Percentiles rank a stretch among this genome's conserved stretches.
Conservation (phyloP, 2,329 filamentous ascomycete genomes). For the Incumbomyces lentus region DNA sequence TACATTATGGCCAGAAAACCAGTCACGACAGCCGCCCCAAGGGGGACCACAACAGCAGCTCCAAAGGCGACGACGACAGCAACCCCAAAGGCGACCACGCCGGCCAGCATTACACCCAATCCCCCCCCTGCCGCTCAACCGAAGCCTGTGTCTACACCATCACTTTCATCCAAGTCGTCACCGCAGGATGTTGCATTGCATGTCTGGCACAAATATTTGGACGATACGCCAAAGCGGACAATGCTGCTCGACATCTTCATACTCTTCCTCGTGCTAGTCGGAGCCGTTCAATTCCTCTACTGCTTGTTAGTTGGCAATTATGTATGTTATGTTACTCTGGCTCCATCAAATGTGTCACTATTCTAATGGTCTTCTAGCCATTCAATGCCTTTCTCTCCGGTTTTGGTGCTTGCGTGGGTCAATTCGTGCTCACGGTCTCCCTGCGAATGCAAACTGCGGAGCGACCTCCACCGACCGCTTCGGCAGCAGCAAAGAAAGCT, state of each 20-base stretch:
- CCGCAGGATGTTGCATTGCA: slow-evolving; percentile 52
- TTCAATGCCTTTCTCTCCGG: slow-evolving; percentile 98
- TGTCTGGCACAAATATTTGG: slow-evolving; percentile 67
- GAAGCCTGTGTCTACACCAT: not conserved
- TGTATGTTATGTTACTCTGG: slow-evolving; percentile 58
- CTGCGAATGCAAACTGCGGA: slow-evolving; percentile 83
- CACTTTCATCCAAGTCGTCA: slow-evolving; percentile 31
- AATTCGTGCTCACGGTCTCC: slow-evolving; percentile 88
- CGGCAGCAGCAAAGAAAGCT: slow-evolving; percentile 50
- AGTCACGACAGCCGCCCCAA: not conserved
- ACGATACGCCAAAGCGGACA: slow-evolving; percentile 75
- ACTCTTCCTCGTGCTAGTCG: slow-evolving; percentile 73
- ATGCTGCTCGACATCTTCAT: slow-evolving; percentile 90
- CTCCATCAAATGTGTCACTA: not conserved
- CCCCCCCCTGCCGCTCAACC: not conserved
- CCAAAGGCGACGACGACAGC: not conserved
- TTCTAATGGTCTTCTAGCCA: slow-evolving; percentile 47
- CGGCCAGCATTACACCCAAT: not conserved
- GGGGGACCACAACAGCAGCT: not conserved
- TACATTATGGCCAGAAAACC: too few species aligned
- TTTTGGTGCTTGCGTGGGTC: slow-evolving; percentile 87
- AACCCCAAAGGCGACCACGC: not conserved
- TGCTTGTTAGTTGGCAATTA: slow-evolving; percentile 89
- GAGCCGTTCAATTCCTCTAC: slow-evolving; percentile 86
- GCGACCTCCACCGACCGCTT: slow-evolving; percentile 16